phyloP scores from a whole-genome alignment of 352 stramenopile genomes.

The Globisporangium alternatum region DNA sequence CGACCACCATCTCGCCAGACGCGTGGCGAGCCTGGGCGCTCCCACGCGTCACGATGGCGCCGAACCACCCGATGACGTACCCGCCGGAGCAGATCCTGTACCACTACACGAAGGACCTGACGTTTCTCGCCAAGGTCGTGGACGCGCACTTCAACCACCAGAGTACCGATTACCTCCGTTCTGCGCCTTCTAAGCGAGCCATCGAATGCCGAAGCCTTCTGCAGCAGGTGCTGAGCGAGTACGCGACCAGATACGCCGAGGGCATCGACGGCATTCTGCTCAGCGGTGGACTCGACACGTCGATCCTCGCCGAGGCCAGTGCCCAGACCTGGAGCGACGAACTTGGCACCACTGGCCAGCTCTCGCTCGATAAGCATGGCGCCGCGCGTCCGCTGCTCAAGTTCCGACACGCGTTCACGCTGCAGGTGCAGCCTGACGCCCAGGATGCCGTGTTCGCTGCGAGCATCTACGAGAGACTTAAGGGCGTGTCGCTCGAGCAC shows the following conservation, averaged over 20 bases:
- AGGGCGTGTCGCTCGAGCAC: constrained; percentile 40
- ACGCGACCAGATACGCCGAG: constrained; percentile 26
- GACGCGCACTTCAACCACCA: constrained; percentile 27
- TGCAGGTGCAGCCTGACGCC: constrained; percentile 40
- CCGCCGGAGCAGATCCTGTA: constrained; percentile 62
- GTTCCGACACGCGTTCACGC: constrained; percentile 54
- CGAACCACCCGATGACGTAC: constrained; percentile 61
- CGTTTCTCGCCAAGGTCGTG: constrained; percentile 36
- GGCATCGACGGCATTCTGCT: constrained; percentile 53
- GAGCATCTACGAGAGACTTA: constrained; percentile 41
- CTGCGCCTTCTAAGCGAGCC: constrained; percentile 27
- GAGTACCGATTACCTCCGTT: constrained; percentile 47
- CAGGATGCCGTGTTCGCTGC: constrained; percentile 43
- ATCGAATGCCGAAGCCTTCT: constrained; percentile 47
- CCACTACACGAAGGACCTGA: constrained; percentile 69
- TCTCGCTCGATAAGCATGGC: constrained; percentile 35
- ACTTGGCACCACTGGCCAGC: constrained; percentile 14
- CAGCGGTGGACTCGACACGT: constrained; percentile 69
- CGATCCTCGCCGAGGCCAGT: constrained; percentile 61
- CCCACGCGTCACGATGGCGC: constrained; percentile 55
- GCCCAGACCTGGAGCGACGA: constrained; percentile 28
- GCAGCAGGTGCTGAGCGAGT: constrained; percentile 51
- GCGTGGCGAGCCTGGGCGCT: constrained; percentile 57
- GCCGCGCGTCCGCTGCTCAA: constrained; percentile 39
- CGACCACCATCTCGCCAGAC: constrained; percentile 31